Percentiles rank a stretch among this genome's conserved stretches.
phyloP scores from a whole-genome alignment of 176 grass and related monocot species.

The Avena insularis region DNA sequence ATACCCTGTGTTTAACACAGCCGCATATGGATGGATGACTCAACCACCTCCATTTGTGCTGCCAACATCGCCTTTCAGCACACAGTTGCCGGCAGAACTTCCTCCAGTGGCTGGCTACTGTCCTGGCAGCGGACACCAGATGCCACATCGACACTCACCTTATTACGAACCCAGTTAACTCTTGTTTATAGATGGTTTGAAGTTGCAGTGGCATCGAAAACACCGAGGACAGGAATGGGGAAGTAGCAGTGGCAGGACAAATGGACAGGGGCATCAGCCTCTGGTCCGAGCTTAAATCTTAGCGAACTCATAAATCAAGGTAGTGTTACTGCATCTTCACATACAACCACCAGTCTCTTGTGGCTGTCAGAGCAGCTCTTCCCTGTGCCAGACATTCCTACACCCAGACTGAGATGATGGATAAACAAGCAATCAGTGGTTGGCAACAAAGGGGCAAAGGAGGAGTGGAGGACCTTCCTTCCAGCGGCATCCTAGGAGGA shows the following conservation, averaged over 20 bases:
- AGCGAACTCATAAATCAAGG: background rate
- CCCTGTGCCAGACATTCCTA: background rate
- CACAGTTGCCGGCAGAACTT: background rate
- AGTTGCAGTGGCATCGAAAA: no score
- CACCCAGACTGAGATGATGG: background rate
- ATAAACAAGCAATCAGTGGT: background rate
- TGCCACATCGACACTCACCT: background rate
- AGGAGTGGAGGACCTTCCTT: constrained; percentile 10
- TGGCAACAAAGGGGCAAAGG: background rate
- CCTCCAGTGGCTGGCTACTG: background rate
- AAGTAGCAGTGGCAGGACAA: background rate
- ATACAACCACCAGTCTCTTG: background rate
- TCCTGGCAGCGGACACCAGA: background rate
- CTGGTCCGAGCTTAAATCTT: background rate
- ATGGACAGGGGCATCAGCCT: background rate
- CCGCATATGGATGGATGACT: background rate
- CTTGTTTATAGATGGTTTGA: no score
- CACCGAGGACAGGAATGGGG: background rate
- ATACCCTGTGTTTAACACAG: background rate
- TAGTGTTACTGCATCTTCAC: background rate
- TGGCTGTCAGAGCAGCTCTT: background rate
- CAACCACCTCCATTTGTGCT: background rate
- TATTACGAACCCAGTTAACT: background rate
- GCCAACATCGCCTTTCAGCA: background rate
- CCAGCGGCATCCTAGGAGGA: constrained; percentile 15